Evolutionary conservation across 176 grass and related monocot species (phyloP).

Genomic region (Oryza coarctata): DNA sequence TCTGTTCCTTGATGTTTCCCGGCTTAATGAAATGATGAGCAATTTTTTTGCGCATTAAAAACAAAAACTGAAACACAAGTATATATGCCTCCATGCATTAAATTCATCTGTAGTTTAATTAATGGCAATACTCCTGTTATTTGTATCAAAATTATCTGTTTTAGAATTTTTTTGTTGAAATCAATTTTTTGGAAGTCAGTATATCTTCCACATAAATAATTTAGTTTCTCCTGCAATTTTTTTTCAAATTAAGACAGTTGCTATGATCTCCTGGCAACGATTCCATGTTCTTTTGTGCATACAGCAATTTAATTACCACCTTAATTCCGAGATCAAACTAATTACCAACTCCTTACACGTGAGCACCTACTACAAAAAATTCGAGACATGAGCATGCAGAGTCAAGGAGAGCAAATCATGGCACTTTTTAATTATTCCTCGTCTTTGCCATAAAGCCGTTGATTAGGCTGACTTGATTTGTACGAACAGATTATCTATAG

Average conservation of each 20-base stretch:
- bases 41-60: too few species aligned
- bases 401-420: background rate
- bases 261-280: background rate
- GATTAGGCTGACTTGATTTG: conserved; percentile 6
- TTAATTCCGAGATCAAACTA: background rate
- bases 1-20: too few species aligned
- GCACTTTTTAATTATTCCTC: background rate
- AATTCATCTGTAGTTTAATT: background rate
- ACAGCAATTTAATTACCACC: background rate
- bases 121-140: background rate
- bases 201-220: background rate
- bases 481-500: background rate
- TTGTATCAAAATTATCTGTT: background rate
- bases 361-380: background rate
- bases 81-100: background rate
- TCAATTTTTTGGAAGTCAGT: background rate
- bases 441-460: conserved; percentile 24
- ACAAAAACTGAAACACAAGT: too few species aligned
- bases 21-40: too few species aligned
- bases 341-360: background rate
- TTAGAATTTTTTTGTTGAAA: background rate
- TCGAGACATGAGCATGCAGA: conserved; percentile 2
- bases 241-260: background rate
- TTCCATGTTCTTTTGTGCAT: too few species aligned
- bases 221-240: too few species aligned